phyloP scores from a whole-genome alignment of 352 stramenopile genomes.

The Globisporangium lucens region DNA sequence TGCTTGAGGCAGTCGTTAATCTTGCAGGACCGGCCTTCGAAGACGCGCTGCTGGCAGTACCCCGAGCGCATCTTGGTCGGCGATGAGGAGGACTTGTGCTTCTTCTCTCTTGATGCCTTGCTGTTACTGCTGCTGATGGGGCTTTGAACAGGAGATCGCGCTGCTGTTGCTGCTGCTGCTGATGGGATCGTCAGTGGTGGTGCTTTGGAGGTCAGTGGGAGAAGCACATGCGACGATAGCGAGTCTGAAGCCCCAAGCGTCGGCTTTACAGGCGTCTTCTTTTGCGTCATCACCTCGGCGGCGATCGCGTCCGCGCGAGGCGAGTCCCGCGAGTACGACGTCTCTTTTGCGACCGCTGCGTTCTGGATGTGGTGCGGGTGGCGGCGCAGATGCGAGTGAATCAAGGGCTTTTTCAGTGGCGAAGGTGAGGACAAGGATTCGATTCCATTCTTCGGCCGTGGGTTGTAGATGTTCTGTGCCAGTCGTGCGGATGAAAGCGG shows the following conservation, averaged over 20 bases:
- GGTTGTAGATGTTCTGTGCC: constrained; percentile 29
- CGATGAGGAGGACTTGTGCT: constrained; percentile 10
- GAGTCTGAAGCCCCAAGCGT: background rate
- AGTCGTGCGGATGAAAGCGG: constrained; percentile 28
- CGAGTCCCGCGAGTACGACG: constrained; percentile 13
- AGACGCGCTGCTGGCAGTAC: constrained; percentile 57
- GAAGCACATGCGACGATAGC: background rate
- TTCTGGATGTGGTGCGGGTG: constrained; percentile 14
- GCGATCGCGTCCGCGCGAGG: constrained; percentile 13
- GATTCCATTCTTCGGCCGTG: constrained; percentile 18
- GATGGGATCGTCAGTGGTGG: background rate
- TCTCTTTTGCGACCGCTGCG: background rate
- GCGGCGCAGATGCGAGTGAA: background rate
- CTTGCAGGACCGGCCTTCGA: constrained; percentile 56
- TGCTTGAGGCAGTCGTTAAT: constrained; percentile 65
- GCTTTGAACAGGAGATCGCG: background rate
- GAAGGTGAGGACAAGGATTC: constrained; percentile 11
- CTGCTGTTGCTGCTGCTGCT: background rate
- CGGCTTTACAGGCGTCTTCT: background rate
- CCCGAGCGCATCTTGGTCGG: constrained; percentile 41
- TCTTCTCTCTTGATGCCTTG: constrained; percentile 2
- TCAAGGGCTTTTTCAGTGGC: background rate
- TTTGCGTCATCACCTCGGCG: background rate
- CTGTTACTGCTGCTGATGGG: background rate
- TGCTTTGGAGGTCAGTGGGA: background rate